Percentiles rank a stretch among this genome's conserved stretches.
These are phyloP conservation scores for Cystobasidium ongulense DNA, from an alignment of 768 basidiomycete genomes.

Conservation along the genomic window DNA sequence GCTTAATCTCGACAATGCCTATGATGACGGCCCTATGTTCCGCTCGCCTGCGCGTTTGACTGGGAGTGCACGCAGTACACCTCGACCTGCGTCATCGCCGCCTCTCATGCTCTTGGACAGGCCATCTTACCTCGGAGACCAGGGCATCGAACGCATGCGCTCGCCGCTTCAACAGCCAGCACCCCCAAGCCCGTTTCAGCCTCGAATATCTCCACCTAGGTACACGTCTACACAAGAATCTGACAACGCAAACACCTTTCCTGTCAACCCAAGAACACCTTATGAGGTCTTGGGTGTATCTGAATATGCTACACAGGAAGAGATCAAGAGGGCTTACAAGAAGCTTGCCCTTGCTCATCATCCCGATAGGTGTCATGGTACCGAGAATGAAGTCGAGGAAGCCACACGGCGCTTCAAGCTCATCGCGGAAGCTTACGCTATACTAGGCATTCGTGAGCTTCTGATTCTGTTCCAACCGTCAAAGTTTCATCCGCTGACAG, in stretches of 20 bases:
- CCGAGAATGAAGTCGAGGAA: background rate
- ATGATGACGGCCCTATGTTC: conserved; percentile 14
- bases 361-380: conserved; percentile 53
- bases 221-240: background rate
- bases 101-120: background rate
- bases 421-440: conserved; percentile 15
- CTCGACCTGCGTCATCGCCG: background rate
- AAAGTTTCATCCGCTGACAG: background rate
- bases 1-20: background rate
- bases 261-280: conserved; percentile 16
- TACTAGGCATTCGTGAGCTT: conserved; percentile 19
- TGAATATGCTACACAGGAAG: conserved; percentile 9
- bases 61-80: background rate
- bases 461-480: background rate
- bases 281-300: conserved; percentile 36
- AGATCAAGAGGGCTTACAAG: conserved; percentile 55
- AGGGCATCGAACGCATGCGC: background rate
- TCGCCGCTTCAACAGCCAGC: background rate
- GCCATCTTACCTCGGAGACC: background rate
- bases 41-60: background rate
- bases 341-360: conserved; percentile 71
- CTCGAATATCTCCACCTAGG: background rate
- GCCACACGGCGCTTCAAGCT: background rate
- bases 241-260: background rate
- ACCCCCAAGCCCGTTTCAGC: background rate